Conservation (phyloP, 495 filamentous ascomycete genomes). For the Daldinia decipiens region DNA sequence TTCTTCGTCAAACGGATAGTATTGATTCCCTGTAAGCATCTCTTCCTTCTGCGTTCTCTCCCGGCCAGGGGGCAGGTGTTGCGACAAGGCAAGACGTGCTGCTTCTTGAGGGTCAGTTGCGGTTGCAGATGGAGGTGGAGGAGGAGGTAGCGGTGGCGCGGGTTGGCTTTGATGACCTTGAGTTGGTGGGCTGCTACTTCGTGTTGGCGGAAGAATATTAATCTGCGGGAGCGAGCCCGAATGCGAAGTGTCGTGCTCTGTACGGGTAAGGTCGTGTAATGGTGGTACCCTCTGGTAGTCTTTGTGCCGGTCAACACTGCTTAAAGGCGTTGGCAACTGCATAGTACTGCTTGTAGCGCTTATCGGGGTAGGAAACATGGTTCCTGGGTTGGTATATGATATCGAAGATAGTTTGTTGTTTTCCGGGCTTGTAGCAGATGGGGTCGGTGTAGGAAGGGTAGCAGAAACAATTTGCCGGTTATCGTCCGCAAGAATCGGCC, state of each 20-base stretch:
- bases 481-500: conserved; percentile 60
- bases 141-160: conserved; percentile 41
- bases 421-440: conserved; percentile 62
- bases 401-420: conserved; percentile 65
- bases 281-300: conserved; percentile 65
- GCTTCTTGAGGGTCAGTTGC: conserved; percentile 64
- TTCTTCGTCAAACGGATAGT: conserved; percentile 78
- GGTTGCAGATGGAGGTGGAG: conserved; percentile 43
- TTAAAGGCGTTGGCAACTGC: conserved; percentile 55
- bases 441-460: conserved; percentile 54
- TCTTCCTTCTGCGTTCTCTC: conserved; percentile 85
- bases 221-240: conserved; percentile 52
- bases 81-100: conserved; percentile 68
- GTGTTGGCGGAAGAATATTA: conserved; percentile 58
- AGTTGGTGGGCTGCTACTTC: conserved; percentile 57
- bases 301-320: conserved; percentile 52
- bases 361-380: conserved; percentile 64
- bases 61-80: conserved; percentile 57
- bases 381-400: conserved; percentile 57
- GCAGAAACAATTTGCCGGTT: conserved; percentile 60
- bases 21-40: conserved; percentile 87
- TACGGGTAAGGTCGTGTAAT: conserved; percentile 63
- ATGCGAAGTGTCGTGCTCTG: conserved; percentile 55
- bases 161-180: conserved; percentile 37
- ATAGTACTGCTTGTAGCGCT: conserved; percentile 60